These are phyloP conservation scores for Rhodotorula diobovata DNA, from an alignment of 768 basidiomycete genomes.

Conservation along the genomic window DNA sequence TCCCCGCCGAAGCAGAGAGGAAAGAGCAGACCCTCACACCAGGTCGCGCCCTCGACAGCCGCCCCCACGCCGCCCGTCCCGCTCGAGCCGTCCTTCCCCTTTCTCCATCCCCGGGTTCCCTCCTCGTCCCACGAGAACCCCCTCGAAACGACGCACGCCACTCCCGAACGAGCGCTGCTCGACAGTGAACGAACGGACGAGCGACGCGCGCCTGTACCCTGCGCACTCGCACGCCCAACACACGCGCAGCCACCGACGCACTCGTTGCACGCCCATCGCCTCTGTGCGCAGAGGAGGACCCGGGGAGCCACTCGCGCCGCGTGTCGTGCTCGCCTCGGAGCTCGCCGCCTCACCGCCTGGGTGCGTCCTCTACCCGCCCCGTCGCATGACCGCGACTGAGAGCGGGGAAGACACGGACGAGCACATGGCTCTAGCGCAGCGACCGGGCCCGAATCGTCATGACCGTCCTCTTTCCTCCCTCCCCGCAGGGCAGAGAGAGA, in stretches of 20 bases:
- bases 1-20: too few species aligned
- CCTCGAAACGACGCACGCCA: not conserved
- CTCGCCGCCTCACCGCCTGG: not conserved
- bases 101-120: not conserved
- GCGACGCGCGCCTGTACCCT: too few species aligned
- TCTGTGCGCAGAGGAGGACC: too few species aligned
- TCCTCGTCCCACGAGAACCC: not conserved
- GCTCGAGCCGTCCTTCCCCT: not conserved
- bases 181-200: too few species aligned
- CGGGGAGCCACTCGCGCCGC: not conserved
- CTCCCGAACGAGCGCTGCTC: not conserved
- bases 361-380: not conserved
- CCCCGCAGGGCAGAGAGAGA: too few species aligned
- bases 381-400: too few species aligned
- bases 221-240: too few species aligned
- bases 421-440: constrained; percentile 19
- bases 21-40: too few species aligned
- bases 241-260: too few species aligned
- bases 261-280: too few species aligned
- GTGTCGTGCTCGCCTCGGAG: not conserved
- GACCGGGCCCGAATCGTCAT: too few species aligned
- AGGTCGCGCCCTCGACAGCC: not conserved
- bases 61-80: not conserved
- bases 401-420: constrained; percentile 16
- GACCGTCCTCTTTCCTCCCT: too few species aligned